A percentile compares a stretch with the other conserved stretches of the same genome.
Evolutionary conservation across 1,284 basidiomycete species (phyloP).

Genomic region (Porphyrellus sp.): DNA sequence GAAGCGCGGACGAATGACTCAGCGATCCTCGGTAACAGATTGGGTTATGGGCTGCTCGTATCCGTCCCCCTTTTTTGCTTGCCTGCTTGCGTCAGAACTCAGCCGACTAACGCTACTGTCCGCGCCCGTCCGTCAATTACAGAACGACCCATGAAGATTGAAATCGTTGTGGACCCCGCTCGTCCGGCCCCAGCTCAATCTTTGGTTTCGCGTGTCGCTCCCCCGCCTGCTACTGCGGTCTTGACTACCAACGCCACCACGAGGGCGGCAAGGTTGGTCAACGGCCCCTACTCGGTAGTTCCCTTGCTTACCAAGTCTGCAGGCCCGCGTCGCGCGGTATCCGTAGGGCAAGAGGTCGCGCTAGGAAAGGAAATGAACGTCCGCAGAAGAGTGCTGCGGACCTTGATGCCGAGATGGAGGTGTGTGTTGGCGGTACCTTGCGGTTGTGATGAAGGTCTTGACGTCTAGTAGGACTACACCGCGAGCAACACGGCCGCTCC

Average conservation of each 20-base stretch:
- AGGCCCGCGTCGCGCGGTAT: slow-evolving; percentile 43
- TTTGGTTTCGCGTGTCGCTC: slow-evolving; percentile 69
- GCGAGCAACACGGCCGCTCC: slow-evolving; percentile 48
- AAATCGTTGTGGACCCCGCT: slow-evolving; percentile 90
- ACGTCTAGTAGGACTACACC: slow-evolving; percentile 59
- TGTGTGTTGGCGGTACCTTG: slow-evolving; percentile 32
- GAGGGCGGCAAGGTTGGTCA: slow-evolving; percentile 45
- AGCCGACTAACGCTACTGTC: slow-evolving; percentile 56
- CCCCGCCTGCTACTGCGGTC: slow-evolving; percentile 41
- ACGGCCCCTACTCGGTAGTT: background rate
- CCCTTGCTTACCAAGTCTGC: slow-evolving; percentile 8
- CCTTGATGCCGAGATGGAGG: slow-evolving; percentile 84
- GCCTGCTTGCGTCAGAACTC: slow-evolving; percentile 49
- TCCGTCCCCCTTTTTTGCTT: slow-evolving; percentile 41
- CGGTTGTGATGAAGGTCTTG: background rate
- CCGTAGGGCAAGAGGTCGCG: slow-evolving; percentile 50
- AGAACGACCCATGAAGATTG: slow-evolving; percentile 98
- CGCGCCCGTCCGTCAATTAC: slow-evolving; percentile 39
- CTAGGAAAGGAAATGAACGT: slow-evolving; percentile 65
- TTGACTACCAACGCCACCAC: slow-evolving; percentile 29
- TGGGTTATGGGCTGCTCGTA: slow-evolving; percentile 35
- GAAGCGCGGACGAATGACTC: slow-evolving; percentile 42
- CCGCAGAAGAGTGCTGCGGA: slow-evolving; percentile 68
- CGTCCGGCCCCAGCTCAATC: slow-evolving; percentile 58
- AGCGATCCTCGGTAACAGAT: slow-evolving; percentile 42